Evolutionary conservation across 2,329 filamentous ascomycete genomes (phyloP).

Genomic region (Claviceps monticola): DNA sequence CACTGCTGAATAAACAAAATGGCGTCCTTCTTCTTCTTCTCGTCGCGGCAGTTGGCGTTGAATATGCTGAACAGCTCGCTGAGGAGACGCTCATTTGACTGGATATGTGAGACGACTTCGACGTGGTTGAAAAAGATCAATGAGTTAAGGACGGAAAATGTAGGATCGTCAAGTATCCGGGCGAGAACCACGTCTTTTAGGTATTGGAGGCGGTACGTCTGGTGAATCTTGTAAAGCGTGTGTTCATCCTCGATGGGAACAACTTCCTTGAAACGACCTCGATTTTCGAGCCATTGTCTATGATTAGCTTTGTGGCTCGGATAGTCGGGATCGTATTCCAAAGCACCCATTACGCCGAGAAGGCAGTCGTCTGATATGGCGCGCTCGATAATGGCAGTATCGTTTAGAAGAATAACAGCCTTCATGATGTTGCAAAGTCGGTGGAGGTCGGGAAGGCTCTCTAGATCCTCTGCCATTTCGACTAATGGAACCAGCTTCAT

Average conservation of each 20-base stretch:
- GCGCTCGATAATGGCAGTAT: conserved; percentile 86
- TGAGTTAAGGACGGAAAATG: conserved; percentile 92
- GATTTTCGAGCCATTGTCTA: conserved; percentile 77
- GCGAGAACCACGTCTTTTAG: conserved; percentile 97
- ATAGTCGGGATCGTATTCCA: conserved; percentile 97
- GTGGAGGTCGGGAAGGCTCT: conserved; percentile 76
- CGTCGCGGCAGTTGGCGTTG: conserved; percentile 45
- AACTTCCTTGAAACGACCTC: conserved; percentile 89
- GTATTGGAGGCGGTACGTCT: conserved; percentile 91
- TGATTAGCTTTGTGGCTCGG: conserved; percentile 96
- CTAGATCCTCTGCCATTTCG: conserved; percentile 77
- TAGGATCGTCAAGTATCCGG: conserved; percentile 90
- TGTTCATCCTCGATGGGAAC: conserved; percentile 75
- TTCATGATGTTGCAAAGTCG: conserved; percentile 97
- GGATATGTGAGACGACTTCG: conserved; percentile 92
- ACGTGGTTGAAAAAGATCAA: conserved; percentile 99
- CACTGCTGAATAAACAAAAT: conserved; percentile 96
- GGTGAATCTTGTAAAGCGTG: conserved; percentile 83
- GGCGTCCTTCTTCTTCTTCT: conserved; percentile 75
- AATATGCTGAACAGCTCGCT: conserved; percentile 84
- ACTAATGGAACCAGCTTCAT: conserved; percentile 75
- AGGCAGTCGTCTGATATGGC: conserved; percentile 83
- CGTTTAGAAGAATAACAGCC: conserved; percentile 84
- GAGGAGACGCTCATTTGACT: conserved; percentile 63
- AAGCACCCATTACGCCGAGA: conserved; percentile 80